Conservation (phyloP, 2,329 filamentous ascomycete species). For the Hypoxylon sp. region DNA sequence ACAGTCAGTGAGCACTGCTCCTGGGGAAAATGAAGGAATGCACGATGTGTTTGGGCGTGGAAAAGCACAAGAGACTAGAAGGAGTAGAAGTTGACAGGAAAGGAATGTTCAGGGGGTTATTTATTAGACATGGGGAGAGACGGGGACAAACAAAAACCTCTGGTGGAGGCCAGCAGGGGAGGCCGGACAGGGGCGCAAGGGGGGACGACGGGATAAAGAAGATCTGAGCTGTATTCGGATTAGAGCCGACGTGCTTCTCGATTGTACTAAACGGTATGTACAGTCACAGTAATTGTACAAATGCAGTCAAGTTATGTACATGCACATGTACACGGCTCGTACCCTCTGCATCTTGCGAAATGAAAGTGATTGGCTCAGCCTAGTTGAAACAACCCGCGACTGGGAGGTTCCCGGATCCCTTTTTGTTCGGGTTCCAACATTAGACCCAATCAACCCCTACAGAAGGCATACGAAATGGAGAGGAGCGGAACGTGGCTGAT, state of each 20-base stretch:
- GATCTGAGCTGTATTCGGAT: conserved; percentile 6
- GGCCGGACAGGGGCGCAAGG: conserved; percentile 5
- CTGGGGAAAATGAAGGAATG: conserved; percentile 43
- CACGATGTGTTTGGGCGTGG: conserved; percentile 29
- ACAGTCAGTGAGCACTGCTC: conserved; percentile 48
- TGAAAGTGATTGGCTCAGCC: conserved; percentile 21
- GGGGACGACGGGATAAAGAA: conserved; percentile 12
- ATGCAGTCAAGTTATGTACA: too few species aligned
- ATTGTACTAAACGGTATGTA: too few species aligned
- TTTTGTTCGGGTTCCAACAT: conserved; percentile 16
- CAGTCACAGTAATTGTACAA: too few species aligned
- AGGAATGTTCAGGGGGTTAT: conserved; percentile 35
- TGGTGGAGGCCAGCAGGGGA: conserved; percentile 26
- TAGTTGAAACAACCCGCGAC: conserved; percentile 32
- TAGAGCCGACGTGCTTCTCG: conserved; percentile 8
- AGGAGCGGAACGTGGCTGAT: conserved; percentile 29
- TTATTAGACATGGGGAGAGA: conserved; percentile 26
- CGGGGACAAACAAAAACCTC: too few species aligned
- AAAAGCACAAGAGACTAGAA: conserved; percentile 25
- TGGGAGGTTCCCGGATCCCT: conserved; percentile 16
- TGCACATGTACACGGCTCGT: conserved; percentile 20
- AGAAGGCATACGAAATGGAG: conserved; percentile 2
- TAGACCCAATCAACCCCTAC: conserved; percentile 14
- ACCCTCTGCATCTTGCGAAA: conserved; percentile 12
- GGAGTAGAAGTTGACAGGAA: conserved; percentile 16